phyloP scores from a whole-genome alignment of 495 filamentous ascomycete species.

The Extremus antarcticus region DNA sequence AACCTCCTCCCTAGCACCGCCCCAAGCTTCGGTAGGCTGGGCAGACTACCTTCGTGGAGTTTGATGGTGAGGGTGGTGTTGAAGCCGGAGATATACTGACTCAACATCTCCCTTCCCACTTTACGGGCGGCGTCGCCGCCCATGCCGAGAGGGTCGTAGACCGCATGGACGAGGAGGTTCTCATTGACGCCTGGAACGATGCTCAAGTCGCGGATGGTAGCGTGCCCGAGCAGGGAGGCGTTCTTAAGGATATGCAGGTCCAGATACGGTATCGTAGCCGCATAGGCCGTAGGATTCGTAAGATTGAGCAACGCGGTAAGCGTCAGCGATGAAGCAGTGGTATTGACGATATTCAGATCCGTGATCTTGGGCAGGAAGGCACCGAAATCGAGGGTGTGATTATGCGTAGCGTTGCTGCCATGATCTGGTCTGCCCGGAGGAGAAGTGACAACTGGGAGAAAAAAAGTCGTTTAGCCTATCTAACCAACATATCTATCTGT shows the following conservation, averaged over 20 bases:
- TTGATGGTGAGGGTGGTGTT: slow-evolving; percentile 70
- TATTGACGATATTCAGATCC: slow-evolving; percentile 55
- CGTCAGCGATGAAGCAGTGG: slow-evolving; percentile 54
- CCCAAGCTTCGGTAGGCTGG: slow-evolving; percentile 60
- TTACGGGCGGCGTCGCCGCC: slow-evolving; percentile 48
- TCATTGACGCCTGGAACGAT: slow-evolving; percentile 61
- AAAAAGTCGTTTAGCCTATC: slow-evolving; percentile 7
- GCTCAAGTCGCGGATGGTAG: slow-evolving; percentile 47
- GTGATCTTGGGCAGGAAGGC: slow-evolving; percentile 45
- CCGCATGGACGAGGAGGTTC: slow-evolving; percentile 53
- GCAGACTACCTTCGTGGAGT: slow-evolving; percentile 59
- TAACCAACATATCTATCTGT: slow-evolving; percentile 12
- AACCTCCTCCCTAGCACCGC: slow-evolving; percentile 55
- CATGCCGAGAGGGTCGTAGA: slow-evolving; percentile 57
- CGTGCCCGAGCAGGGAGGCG: slow-evolving; percentile 61
- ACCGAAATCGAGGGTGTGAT: slow-evolving; percentile 17
- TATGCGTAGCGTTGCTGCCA: slow-evolving; percentile 9
- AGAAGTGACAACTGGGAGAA: slow-evolving; percentile 30
- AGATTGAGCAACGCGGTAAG: slow-evolving; percentile 62
- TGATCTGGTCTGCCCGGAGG: slow-evolving; percentile 25
- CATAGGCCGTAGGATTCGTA: slow-evolving; percentile 82
- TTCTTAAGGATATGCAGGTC: slow-evolving; percentile 68
- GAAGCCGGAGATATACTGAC: slow-evolving; percentile 78
- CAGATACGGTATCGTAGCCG: slow-evolving; percentile 64
- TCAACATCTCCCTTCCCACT: slow-evolving; percentile 61